These are phyloP conservation scores for Prunus kanzakura DNA, from an alignment of 306 rosid species.

Conservation along the genomic window DNA sequence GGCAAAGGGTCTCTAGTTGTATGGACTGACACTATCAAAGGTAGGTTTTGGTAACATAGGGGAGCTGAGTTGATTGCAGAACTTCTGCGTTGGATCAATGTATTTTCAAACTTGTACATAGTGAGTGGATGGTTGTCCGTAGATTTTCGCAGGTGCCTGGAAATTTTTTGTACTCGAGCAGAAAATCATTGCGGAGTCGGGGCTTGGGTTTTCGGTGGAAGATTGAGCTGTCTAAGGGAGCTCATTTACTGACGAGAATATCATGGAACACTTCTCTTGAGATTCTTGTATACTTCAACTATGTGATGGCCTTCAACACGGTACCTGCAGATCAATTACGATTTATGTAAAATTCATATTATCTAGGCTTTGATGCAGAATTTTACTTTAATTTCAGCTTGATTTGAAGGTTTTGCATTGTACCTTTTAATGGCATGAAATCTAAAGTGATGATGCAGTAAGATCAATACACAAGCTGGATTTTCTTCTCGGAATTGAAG, in stretches of 20 bases:
- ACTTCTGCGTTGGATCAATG: conserved; percentile 42
- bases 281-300: conserved; percentile 8
- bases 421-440: neutral
- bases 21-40: conserved; percentile 44
- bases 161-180: neutral
- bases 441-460: neutral
- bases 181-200: conserved; percentile 6
- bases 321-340: neutral
- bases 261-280: conserved; percentile 3
- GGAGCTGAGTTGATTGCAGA: conserved; percentile 39
- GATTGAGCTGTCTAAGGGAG: conserved; percentile 25
- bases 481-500: neutral
- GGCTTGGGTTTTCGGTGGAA: conserved; percentile 35
- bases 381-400: neutral
- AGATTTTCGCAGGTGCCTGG: conserved; percentile 25
- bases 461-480: neutral
- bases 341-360: neutral
- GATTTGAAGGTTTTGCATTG: no score
- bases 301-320: neutral
- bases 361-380: neutral
- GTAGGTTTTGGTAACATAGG: conserved; percentile 44
- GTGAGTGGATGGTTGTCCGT: conserved; percentile 20
- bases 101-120: conserved; percentile 62
- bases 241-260: neutral
- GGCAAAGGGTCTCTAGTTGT: conserved; percentile 44